Evolutionary conservation across 164 flowering plant genomes (phyloP), one percentile per base, ranked within the genome.

Genomic region (Taxillus chinensis): DNA sequence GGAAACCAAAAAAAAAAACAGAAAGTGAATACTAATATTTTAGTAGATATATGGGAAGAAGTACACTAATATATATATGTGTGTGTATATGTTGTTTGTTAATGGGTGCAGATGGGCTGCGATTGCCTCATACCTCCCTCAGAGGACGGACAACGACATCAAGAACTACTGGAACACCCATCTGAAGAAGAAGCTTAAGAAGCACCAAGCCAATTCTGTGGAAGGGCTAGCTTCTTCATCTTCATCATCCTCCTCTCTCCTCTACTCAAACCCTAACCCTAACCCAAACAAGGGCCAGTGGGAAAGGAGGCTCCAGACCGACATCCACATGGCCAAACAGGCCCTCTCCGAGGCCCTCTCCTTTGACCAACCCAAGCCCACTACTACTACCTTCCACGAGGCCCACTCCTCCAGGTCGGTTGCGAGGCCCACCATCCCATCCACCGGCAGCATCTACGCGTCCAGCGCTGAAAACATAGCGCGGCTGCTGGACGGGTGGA

Each of bases 311-410:
- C 58, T 55, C 39, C 58, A 55, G 38, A 55, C 58, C 3, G 58
- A 55, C 13, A 55, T 55, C 58, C 58, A 55, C 58, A 55, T 55
- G 58, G 58, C 58, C 58, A 55, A 55, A 11, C 58, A 55, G 58
- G 58, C 58, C 58, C 58, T 55, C 8, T 15, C 12, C 58, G 39
- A 55, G 38, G 58, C 58, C 58, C 40, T 55, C 38, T 17, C 58
- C 58, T 6, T 55, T 10, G 58, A 55, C 58, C 58, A 55, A 38
- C 58, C 38, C 39, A 27, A 27, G 27, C 27, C 27, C 27, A 27
- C 27, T 27, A 27, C 27, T 27, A 27, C 27, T 27, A 27, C 27
- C 27, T 27, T 27, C 27, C 27, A 27, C 27, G 27, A 27, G 27
- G 27, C 27, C 27, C 27, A 27, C 27, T 27, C 27, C 27, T 27